A percentile compares a stretch with the other conserved stretches of the same genome.
Evolutionary conservation across 2,329 filamentous ascomycete species (phyloP).

Genomic region (Penicillium paneum): DNA sequence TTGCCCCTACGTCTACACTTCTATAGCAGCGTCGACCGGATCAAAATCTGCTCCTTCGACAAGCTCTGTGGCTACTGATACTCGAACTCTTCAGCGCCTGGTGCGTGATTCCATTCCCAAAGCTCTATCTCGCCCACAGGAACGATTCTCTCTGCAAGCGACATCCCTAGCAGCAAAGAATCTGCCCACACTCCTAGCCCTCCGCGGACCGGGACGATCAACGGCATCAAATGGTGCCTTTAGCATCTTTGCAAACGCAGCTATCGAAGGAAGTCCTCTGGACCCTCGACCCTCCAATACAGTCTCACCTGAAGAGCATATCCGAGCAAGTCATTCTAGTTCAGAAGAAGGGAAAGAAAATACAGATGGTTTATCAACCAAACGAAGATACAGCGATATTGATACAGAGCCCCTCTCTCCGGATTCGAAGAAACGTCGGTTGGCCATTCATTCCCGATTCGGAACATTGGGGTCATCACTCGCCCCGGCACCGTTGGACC

Average conservation of each 20-base stretch:
- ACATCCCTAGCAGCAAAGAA: constrained; percentile 70
- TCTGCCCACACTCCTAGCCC: constrained; percentile 65
- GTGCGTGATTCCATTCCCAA: constrained; percentile 78
- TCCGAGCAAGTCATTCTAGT: constrained; percentile 8
- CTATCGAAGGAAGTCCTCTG: constrained; percentile 50
- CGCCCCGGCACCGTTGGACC: constrained; percentile 41
- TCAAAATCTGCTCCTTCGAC: constrained; percentile 35
- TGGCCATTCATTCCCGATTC: constrained; percentile 67
- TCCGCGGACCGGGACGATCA: constrained; percentile 65
- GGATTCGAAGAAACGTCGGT: constrained; percentile 56
- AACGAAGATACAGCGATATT: constrained; percentile 1
- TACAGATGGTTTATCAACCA: neutral
- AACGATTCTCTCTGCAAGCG: constrained; percentile 66
- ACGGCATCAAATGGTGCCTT: constrained; percentile 75
- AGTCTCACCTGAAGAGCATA: constrained; percentile 32
- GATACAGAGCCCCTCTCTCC: constrained; percentile 13
- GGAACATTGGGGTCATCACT: constrained; percentile 53
- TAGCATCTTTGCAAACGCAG: constrained; percentile 70
- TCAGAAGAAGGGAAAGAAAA: constrained; percentile 18
- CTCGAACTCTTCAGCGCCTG: constrained; percentile 64
- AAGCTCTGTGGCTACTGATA: constrained; percentile 45
- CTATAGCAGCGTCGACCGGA: constrained; percentile 44
- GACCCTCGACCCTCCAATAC: constrained; percentile 44
- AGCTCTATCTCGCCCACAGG: constrained; percentile 70
- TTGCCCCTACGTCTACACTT: constrained; percentile 70